These are phyloP conservation scores for Cymbopogon citratus DNA, from an alignment of 176 grass and related monocot genomes.

Conservation along the genomic window DNA sequence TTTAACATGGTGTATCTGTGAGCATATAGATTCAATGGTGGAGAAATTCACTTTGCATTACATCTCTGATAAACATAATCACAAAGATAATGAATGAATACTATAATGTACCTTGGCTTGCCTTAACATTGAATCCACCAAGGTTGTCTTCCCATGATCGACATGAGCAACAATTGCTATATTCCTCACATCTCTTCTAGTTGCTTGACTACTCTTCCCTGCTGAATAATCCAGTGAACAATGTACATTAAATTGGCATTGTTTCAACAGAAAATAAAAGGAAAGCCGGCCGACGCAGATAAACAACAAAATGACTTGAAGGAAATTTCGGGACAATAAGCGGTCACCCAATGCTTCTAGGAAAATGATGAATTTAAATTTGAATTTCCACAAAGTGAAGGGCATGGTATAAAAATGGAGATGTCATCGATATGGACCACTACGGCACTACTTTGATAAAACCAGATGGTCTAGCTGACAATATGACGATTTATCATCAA, in stretches of 20 bases:
- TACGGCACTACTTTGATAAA: too few relatives aligned
- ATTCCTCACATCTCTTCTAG: conserved; percentile 95
- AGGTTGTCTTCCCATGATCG: conserved; percentile 95
- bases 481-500: background rate
- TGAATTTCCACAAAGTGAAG: conserved; percentile 7
- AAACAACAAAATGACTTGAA: background rate
- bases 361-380: background rate
- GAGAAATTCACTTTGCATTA: conserved; percentile 1
- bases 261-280: background rate
- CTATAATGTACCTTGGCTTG: conserved; percentile 75
- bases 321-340: background rate
- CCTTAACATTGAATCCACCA: conserved; percentile 94
- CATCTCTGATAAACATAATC: background rate
- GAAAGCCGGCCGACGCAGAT: background rate
- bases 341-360: background rate
- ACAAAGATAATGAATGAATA: background rate
- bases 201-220: conserved; percentile 47
- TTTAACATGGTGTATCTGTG: background rate
- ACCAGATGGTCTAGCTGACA: background rate
- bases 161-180: conserved; percentile 98
- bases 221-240: conserved; percentile 25
- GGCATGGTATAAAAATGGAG: background rate
- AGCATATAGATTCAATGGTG: background rate
- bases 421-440: background rate
- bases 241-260: conserved; percentile 17